phyloP scores from a whole-genome alignment of 2,329 filamentous ascomycete species.

The Neofusicoccum umdonicola region DNA sequence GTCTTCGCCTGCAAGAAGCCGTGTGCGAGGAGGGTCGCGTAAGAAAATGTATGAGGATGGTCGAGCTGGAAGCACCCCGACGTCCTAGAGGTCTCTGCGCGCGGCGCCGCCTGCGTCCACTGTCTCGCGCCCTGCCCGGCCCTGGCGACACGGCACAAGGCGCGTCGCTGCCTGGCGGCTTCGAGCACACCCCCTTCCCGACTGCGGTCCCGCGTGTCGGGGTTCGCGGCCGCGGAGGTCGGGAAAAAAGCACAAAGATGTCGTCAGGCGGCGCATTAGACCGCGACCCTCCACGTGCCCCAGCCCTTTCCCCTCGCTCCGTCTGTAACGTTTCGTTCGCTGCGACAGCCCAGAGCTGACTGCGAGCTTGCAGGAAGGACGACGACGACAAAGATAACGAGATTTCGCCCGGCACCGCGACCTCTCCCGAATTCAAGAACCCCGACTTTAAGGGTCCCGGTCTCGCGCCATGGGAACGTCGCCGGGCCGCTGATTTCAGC shows the following conservation, averaged over 20 bases:
- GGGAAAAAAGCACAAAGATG: slow-evolving; percentile 15
- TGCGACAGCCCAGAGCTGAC: slow-evolving; percentile 24
- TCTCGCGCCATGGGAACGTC: slow-evolving; percentile 54
- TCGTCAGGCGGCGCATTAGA: slow-evolving; percentile 16
- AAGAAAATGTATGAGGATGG: slow-evolving; percentile 22
- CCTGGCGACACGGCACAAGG: slow-evolving; percentile 11
- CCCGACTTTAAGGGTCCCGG: slow-evolving; percentile 31
- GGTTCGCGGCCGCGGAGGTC: neutral
- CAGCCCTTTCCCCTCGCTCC: neutral
- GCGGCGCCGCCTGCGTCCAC: slow-evolving; percentile 11
- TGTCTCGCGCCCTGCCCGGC: slow-evolving; percentile 13
- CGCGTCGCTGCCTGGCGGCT: slow-evolving; percentile 4
- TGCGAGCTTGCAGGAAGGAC: slow-evolving; percentile 19
- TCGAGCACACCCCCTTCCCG: neutral
- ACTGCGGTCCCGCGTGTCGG: neutral
- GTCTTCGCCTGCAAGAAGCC: slow-evolving; percentile 6
- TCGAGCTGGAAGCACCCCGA: slow-evolving; percentile 20
- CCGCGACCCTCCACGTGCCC: slow-evolving; percentile 18
- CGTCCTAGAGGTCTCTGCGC: slow-evolving; percentile 10
- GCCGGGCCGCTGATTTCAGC: slow-evolving; percentile 58
- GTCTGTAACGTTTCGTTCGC: neutral
- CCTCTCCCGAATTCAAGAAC: slow-evolving; percentile 35
- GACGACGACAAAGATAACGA: slow-evolving; percentile 48
- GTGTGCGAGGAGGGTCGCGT: slow-evolving; percentile 10
- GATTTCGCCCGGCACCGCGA: slow-evolving; percentile 37